Evolutionary conservation across 179 eudicot species (phyloP).

Genomic region (Corrigiola litoralis): DNA sequence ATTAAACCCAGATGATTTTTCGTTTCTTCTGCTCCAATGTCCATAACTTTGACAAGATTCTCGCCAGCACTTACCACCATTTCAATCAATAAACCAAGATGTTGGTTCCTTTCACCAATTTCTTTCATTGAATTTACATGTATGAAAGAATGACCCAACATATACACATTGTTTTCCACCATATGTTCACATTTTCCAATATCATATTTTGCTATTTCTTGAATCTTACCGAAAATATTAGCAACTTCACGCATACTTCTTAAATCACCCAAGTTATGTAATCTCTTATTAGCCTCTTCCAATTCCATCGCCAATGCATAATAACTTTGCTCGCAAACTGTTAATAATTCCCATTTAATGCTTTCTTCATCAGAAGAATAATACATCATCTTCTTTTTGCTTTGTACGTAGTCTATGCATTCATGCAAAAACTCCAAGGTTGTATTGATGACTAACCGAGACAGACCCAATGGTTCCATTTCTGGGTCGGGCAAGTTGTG

Average conservation of each 20-base stretch:
- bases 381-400: background rate
- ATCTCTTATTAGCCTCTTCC: slow-evolving; percentile 3
- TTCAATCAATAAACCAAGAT: slow-evolving; percentile 2
- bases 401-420: slow-evolving; percentile 1
- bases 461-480: slow-evolving; percentile 3
- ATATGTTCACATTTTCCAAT: slow-evolving; percentile 10
- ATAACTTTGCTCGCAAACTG: background rate
- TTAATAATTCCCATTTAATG: background rate
- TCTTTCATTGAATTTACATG: background rate
- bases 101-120: slow-evolving; percentile 3
- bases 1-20: no score
- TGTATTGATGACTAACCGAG: slow-evolving; percentile 15
- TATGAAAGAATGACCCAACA: background rate
- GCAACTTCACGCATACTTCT: background rate
- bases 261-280: background rate
- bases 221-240: background rate
- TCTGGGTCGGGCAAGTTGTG: slow-evolving; percentile 4
- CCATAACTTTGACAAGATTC: slow-evolving; percentile 6
- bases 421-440: background rate
- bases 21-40: slow-evolving; percentile 8
- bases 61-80: slow-evolving; percentile 12
- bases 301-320: background rate
- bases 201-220: slow-evolving; percentile 4
- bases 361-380: background rate
- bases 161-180: background rate